Evolutionary conservation across 768 basidiomycete species (phyloP).

Genomic region (Leccinum truebloodii): DNA sequence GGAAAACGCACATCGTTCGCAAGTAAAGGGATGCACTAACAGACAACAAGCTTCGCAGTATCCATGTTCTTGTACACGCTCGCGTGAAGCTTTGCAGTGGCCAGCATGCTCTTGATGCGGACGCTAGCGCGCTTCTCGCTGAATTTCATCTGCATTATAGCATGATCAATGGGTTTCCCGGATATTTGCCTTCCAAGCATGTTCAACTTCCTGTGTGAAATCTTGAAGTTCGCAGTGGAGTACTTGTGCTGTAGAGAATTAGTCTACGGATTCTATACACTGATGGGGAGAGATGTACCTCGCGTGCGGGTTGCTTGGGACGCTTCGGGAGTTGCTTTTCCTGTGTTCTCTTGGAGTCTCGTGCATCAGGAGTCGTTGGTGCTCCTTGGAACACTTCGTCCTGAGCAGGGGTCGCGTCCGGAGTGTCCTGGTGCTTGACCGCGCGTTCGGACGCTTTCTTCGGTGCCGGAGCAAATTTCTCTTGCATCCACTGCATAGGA

Average conservation of each 20-base stretch:
- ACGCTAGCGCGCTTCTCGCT: constrained; percentile 88
- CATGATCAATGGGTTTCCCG: constrained; percentile 90
- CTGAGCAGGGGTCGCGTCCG: constrained; percentile 24
- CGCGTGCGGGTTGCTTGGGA: constrained; percentile 29
- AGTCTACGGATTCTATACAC: constrained; percentile 6
- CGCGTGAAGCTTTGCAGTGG: constrained; percentile 85
- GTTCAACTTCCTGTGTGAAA: constrained; percentile 91
- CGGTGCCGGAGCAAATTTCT: constrained; percentile 52
- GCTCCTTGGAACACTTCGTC: constrained; percentile 46
- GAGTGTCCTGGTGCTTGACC: constrained; percentile 37
- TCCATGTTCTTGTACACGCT: constrained; percentile 73
- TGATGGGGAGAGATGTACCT: constrained; percentile 20
- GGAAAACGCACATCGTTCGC: not conserved
- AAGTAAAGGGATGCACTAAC: constrained; percentile 47
- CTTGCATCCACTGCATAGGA: constrained; percentile 64
- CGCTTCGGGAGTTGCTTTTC: constrained; percentile 12
- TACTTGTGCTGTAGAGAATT: constrained; percentile 75
- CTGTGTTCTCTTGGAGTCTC: constrained; percentile 21
- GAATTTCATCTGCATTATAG: constrained; percentile 96
- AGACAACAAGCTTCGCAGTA: constrained; percentile 71
- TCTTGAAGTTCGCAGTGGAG: constrained; percentile 90
- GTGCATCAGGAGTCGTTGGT: constrained; percentile 18
- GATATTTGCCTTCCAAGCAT: constrained; percentile 84
- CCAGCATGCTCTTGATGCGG: constrained; percentile 87
- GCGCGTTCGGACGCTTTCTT: constrained; percentile 48